Base-by-base conservation (phyloP, 352 stramenopile genomes). In the Phytophthora crassamura region DNA sequence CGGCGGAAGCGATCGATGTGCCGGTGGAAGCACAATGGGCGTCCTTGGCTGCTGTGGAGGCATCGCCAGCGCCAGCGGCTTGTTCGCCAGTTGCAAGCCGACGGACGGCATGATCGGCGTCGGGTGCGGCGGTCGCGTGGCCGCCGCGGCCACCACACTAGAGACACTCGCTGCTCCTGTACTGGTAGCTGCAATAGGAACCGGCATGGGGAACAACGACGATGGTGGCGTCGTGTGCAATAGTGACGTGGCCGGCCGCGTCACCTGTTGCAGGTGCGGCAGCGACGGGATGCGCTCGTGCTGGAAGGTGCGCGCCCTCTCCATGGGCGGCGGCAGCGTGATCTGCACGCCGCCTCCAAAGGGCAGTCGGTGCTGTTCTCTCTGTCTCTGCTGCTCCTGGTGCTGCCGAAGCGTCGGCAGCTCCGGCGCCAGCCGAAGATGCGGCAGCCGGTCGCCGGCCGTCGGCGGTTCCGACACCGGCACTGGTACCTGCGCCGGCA, bases 1-100 rank as follows among this genome's bases (percentile, higher is more conserved):
- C 9, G 76, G 77, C 0, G 80, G 80, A 12, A 89, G 74, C 7
- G 80, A 82, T 2, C 80, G 82, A 52, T 82, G 70, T 25, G 70
- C 74, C 52, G 78, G 78, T 38, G 78, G 76, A 7, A 84, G 58
- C 45, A 82, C 83, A 18, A 92, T 80, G 2, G 81, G 82, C 16
- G 79, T 84, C 14, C 87, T 54, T 12, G 78, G 59, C 39, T 47
- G 67, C 57, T 58, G 64, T 33, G 63, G 65, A 14, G 64, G 62
- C 30, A 77, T 72, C 2, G 72, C 33, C 43, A 76, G 45, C 11
- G 59, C 41, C 8, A 69, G 53, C 15, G 69, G 16, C 30, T 67
- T 75, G 20, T 65, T 75, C 7, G 75, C 59, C 45, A 82, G 50
- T 14, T 74, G 43, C 39, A 80, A 62, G 10, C 65, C 69, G n/a